phyloP scores from a whole-genome alignment of 2,329 filamentous ascomycete species.

The Aspergillus aculeatus region DNA sequence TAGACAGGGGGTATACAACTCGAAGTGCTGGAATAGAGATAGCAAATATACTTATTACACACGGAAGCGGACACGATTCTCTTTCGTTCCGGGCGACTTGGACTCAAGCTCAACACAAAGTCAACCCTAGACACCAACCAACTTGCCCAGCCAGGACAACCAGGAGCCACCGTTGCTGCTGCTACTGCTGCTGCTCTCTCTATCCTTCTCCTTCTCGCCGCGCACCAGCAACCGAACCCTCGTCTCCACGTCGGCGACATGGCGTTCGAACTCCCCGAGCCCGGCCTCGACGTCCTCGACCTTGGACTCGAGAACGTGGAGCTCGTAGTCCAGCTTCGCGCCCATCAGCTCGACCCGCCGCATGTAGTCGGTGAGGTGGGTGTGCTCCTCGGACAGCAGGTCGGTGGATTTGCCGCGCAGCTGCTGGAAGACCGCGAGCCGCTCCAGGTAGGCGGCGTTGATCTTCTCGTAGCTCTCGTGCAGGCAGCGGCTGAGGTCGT shows the following conservation, averaged over 20 bases:
- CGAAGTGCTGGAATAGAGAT: too few species aligned
- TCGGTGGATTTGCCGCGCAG: constrained; percentile 68
- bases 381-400: constrained; percentile 67
- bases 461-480: constrained; percentile 65
- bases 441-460: constrained; percentile 65
- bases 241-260: constrained; percentile 69
- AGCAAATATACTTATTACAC: too few species aligned
- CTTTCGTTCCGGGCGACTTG: too few species aligned
- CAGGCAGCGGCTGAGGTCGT: constrained; percentile 63
- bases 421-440: constrained; percentile 67
- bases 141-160: constrained; percentile 55
- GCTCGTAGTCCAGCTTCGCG: constrained; percentile 89
- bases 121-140: constrained; percentile 23
- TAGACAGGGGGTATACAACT: too few species aligned
- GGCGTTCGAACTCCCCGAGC: constrained; percentile 73
- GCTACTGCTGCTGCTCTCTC: too few species aligned
- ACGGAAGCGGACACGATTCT: too few species aligned
- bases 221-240: constrained; percentile 62
- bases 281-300: constrained; percentile 86
- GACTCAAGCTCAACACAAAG: neutral
- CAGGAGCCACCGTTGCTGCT: constrained; percentile 47
- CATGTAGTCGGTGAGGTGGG: constrained; percentile 66
- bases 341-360: constrained; percentile 78
- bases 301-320: constrained; percentile 73
- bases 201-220: constrained; percentile 57